Conservation (phyloP, 179 eudicot species). For the Beta lomatogona region DNA sequence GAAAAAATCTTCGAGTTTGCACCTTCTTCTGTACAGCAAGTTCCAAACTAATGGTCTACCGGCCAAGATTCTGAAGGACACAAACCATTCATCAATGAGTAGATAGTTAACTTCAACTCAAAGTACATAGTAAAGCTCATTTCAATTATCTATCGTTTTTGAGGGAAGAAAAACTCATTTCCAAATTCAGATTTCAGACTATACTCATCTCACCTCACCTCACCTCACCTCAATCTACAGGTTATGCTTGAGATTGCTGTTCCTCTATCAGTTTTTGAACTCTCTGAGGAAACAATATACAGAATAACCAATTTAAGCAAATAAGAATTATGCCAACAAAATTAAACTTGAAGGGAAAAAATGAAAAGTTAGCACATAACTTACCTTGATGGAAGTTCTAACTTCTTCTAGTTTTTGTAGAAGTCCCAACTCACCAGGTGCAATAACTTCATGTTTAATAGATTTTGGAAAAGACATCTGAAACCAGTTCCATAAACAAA, state of each 20-base stretch:
- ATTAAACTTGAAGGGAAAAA: neutral
- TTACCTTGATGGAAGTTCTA: constrained; percentile 71
- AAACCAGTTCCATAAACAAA: neutral
- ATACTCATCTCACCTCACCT: constrained; percentile 38
- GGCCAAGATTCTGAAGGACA: constrained; percentile 1
- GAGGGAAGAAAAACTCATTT: neutral
- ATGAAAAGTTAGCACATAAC: neutral
- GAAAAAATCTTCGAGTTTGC: neutral
- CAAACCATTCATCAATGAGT: neutral
- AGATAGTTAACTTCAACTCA: neutral
- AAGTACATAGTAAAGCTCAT: no score
- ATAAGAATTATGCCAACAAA: neutral
- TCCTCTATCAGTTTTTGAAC: constrained; percentile 54
- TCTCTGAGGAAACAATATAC: constrained; percentile 48
- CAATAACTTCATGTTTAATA: constrained; percentile 33
- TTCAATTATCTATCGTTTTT: neutral
- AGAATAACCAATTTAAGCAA: neutral
- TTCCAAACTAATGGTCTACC: neutral
- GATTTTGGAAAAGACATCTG: constrained; percentile 68
- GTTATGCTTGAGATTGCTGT: constrained; percentile 43
- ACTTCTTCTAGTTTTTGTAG: constrained; percentile 79
- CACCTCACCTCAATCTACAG: constrained; percentile 41
- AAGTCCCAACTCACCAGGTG: constrained; percentile 49
- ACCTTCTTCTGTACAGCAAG: neutral
- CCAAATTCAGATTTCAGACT: constrained; percentile 3